phyloP scores from a whole-genome alignment of 2,329 filamentous ascomycete species.

The Colletotrichum liriopes region DNA sequence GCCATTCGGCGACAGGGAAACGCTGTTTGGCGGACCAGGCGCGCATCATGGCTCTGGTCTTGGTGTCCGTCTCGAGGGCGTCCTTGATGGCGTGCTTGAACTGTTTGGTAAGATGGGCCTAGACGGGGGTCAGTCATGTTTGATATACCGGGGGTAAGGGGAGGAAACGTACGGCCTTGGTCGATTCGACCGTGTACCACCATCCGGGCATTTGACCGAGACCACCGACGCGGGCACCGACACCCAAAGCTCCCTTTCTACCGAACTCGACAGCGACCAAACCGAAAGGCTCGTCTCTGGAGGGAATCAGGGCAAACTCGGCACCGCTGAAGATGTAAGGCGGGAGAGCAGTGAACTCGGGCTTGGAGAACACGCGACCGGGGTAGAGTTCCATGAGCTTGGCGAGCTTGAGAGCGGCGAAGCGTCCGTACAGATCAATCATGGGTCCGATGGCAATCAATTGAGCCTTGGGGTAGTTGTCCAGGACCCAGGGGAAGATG shows the following conservation, averaged over 20 bases:
- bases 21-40: slow-evolving; percentile 76
- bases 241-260: slow-evolving; percentile 77
- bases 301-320: slow-evolving; percentile 79
- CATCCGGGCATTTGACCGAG: slow-evolving; percentile 80
- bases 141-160: background rate
- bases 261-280: slow-evolving; percentile 80
- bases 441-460: slow-evolving; percentile 76
- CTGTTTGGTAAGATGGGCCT: slow-evolving; percentile 73
- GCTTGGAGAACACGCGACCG: slow-evolving; percentile 76
- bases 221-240: slow-evolving; percentile 77
- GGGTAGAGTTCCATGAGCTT: slow-evolving; percentile 77
- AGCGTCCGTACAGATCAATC: slow-evolving; percentile 78
- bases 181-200: slow-evolving; percentile 80
- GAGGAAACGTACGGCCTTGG: slow-evolving; percentile 59
- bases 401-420: slow-evolving; percentile 76
- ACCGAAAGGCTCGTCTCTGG: slow-evolving; percentile 80
- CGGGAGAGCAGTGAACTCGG: slow-evolving; percentile 77
- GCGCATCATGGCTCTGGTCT: slow-evolving; percentile 74
- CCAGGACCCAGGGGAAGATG: slow-evolving; percentile 75
- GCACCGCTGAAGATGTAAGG: slow-evolving; percentile 78
- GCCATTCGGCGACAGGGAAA: slow-evolving; percentile 78
- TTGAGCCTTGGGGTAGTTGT: slow-evolving; percentile 72
- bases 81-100: slow-evolving; percentile 75
- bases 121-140: background rate
- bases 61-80: slow-evolving; percentile 70